Conservation (phyloP, 73 alveolate species). For the Diophrys sp. region DNA sequence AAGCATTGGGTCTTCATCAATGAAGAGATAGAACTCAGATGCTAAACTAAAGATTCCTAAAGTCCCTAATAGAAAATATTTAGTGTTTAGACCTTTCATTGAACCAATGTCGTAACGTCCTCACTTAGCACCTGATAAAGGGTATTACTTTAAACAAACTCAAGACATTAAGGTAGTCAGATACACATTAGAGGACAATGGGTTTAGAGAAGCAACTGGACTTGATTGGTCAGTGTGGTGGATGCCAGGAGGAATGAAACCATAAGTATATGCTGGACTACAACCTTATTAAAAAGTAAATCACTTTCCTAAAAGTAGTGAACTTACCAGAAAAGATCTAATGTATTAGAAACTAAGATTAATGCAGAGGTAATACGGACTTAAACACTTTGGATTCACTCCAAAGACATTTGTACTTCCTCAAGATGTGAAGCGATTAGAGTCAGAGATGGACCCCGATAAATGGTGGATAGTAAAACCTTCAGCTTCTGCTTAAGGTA, state of each 20-base stretch:
- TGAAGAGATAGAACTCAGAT: background rate
- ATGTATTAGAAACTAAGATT: constrained; percentile 64
- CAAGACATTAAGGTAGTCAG: constrained; percentile 35
- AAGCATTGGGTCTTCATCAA: no score
- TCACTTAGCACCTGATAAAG: constrained; percentile 46
- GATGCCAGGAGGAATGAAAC: constrained; percentile 17
- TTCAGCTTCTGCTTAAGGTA: constrained; percentile 87
- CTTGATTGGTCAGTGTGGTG: constrained; percentile 48
- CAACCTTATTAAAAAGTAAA: constrained; percentile 71
- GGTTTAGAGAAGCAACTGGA: constrained; percentile 26
- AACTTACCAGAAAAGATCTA: constrained; percentile 81
- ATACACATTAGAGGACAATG: constrained; percentile 52
- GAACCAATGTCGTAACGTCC: constrained; percentile 51
- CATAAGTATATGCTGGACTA: constrained; percentile 25
- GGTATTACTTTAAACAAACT: constrained; percentile 44
- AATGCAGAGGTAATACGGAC: constrained; percentile 62
- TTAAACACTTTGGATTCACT: constrained; percentile 64
- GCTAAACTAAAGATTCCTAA: background rate
- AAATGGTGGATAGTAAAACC: constrained; percentile 89
- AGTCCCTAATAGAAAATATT: constrained; percentile 15
- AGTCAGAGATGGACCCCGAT: constrained; percentile 59
- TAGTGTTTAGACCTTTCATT: constrained; percentile 47
- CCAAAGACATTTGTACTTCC: constrained; percentile 84
- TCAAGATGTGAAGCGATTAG: constrained; percentile 69
- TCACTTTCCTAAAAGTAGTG: constrained; percentile 81